These are phyloP conservation scores for Eucalyptus regnans DNA, from an alignment of 345 rosid genomes.

Conservation along the genomic window DNA sequence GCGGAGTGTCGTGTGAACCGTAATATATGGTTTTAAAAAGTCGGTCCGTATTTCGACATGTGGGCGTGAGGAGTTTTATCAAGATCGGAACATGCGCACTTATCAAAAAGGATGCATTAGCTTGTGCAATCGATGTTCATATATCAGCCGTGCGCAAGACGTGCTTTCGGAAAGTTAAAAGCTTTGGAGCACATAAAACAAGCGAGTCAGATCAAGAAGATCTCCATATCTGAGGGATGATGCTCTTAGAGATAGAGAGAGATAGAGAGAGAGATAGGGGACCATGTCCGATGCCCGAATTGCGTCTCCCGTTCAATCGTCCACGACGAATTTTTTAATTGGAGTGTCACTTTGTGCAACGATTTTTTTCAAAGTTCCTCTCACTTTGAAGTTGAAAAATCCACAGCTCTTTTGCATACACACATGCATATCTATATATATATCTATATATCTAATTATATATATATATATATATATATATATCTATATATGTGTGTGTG, in stretches of 20 bases:
- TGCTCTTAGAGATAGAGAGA: neutral
- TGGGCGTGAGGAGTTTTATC: neutral
- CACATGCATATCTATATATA: neutral
- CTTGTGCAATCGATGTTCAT: neutral
- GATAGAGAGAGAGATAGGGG: neutral
- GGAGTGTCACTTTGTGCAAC: neutral
- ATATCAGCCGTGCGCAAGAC: neutral
- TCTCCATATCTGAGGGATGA: neutral
- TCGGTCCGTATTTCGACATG: neutral
- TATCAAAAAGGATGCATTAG: neutral
- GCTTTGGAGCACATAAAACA: neutral
- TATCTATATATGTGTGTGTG: no score
- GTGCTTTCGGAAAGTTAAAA: neutral
- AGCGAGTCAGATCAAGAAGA: neutral
- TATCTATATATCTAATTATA: neutral
- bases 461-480: neutral
- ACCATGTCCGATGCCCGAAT: neutral
- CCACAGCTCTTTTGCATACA: neutral
- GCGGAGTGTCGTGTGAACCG: neutral
- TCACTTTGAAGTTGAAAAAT: neutral
- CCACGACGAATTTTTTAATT: neutral
- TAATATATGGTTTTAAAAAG: neutral
- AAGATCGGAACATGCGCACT: neutral
- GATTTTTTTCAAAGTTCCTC: neutral
- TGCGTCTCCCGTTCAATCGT: neutral